Percentiles rank a stretch among this genome's conserved stretches.
These are phyloP conservation scores for Tanozyma kutaoensis DNA, from an alignment of 805 yeast genomes.

Conservation along the genomic window DNA sequence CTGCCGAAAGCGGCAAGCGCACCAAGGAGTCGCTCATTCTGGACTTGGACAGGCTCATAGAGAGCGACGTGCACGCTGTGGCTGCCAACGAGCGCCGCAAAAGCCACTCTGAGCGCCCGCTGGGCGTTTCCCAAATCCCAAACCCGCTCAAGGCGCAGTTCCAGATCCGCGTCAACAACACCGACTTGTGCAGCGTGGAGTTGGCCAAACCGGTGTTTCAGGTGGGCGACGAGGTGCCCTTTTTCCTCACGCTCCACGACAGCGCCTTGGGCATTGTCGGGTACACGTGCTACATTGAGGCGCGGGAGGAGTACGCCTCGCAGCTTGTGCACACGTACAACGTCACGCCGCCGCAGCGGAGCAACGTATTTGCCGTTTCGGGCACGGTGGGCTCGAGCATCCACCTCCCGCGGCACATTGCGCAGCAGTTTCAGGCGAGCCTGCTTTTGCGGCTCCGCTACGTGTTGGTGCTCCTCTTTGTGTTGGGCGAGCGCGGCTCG, in stretches of 20 bases:
- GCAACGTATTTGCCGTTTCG: slow-evolving; percentile 16
- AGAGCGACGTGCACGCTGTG: slow-evolving; percentile 18
- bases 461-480: slow-evolving; percentile 21
- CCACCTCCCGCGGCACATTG: slow-evolving; percentile 16
- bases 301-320: background rate
- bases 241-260: slow-evolving; percentile 15
- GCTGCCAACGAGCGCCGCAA: slow-evolving; percentile 19
- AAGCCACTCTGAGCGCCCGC: slow-evolving; percentile 5
- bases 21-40: slow-evolving; percentile 10
- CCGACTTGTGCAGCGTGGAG: slow-evolving; percentile 16
- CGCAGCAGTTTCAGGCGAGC: slow-evolving; percentile 24
- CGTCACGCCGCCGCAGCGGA: slow-evolving; percentile 19
- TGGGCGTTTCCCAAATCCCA: no score
- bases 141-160: no score
- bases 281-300: slow-evolving; percentile 16
- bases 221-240: slow-evolving; percentile 25
- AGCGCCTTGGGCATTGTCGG: slow-evolving; percentile 25
- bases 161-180: slow-evolving; percentile 20
- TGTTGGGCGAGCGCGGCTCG: slow-evolving; percentile 11
- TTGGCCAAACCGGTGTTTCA: slow-evolving; percentile 21
- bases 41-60: slow-evolving; percentile 19
- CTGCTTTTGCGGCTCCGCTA: slow-evolving; percentile 22
- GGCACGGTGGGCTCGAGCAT: slow-evolving; percentile 8
- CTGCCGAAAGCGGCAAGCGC: slow-evolving; percentile 1
- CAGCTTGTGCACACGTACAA: slow-evolving; percentile 12